phyloP scores from a whole-genome alignment of 2,329 filamentous ascomycete species.

The Colletotrichum ledebouriae region DNA sequence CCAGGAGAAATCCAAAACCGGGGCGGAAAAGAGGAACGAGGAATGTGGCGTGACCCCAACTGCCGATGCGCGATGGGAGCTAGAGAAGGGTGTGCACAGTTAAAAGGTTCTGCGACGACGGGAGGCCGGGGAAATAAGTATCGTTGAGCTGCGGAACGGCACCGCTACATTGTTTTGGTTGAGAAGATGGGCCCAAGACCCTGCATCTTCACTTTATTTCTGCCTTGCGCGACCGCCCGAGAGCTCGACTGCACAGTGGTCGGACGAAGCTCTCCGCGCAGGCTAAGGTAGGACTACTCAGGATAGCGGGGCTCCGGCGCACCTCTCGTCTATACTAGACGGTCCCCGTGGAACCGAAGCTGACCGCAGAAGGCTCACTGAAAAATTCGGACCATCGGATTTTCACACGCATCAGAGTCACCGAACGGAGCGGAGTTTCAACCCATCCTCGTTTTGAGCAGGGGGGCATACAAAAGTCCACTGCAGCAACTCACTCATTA shows the following conservation, averaged over 20 bases:
- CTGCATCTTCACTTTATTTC: conserved; percentile 39
- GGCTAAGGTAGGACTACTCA: conserved; percentile 13
- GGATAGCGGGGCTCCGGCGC: conserved; percentile 34
- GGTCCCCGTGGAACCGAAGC: conserved; percentile 15
- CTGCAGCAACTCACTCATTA: conserved; percentile 3
- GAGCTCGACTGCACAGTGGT: conserved; percentile 35
- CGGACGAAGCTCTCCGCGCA: not conserved
- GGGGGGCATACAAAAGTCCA: conserved; percentile 1
- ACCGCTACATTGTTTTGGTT: conserved; percentile 41
- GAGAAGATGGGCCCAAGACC: conserved; percentile 36
- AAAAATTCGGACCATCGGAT: conserved; percentile 41
- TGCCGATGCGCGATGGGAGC: conserved; percentile 2
- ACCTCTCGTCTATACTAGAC: conserved; percentile 19
- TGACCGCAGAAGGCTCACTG: conserved; percentile 10
- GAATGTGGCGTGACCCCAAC: conserved; percentile 9
- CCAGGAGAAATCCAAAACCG: not conserved
- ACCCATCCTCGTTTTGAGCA: conserved; percentile 25
- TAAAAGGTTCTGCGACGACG: conserved; percentile 1
- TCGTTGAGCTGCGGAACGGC: conserved; percentile 31
- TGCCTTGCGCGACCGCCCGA: conserved; percentile 41
- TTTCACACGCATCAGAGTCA: conserved; percentile 31
- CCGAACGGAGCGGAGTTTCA: conserved; percentile 30
- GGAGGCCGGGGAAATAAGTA: conserved; percentile 16
- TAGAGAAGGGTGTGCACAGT: not conserved
- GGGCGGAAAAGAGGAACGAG: not conserved